Evolutionary conservation across 2,329 filamentous ascomycete genomes (phyloP), one percentile per base, ranked within the genome.

Genomic region (Alternaria consortialis): DNA sequence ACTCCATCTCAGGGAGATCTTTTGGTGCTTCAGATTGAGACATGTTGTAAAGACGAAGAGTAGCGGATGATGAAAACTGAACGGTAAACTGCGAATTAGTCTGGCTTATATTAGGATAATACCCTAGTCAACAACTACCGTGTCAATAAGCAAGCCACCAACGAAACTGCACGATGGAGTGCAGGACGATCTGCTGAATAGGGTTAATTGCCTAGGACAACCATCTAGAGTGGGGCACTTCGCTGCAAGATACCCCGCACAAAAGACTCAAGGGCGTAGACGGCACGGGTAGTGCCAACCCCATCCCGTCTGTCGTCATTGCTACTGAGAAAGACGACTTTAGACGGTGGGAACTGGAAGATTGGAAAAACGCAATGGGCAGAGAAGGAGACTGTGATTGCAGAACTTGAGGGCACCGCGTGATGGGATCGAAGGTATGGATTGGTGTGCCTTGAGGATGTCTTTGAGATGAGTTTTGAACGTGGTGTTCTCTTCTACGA

Each of bases 1-100:
- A 92, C 71, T 89, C 83, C 90, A 91, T 92, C 62, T 81, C 79
- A 4, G 81, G 78, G 8, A 80, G 66, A 31, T 73, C 65, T 37
- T 61, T 56, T 23, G 67, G 67, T 23, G 51, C 54, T 63, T 64
- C 57, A 25, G 59, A 23, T 50, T 61, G 34, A 40, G 57, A 54
- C 61, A 61, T 56, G 37, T 23, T 52, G 44, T 5, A 15, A 23
- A 20, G 36, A 31, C 2, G 32, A 52, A 23, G 27, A 27, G 17
- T 4, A 17, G 15, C 31, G 15, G 5, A 13, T 8, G n/a, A 11
- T 31, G 27, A 4, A 13, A 39, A 39, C n/a, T 51, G 7, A 4
- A 31, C 5, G n/a, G 23, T 23, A 7, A 31, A 39, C 4, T 13
- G 50, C 8, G 48, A 8, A 52, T 12, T 2, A 2, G 11, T 29